Evolutionary conservation across 2,329 filamentous ascomycete genomes (phyloP), one percentile per base, ranked within the genome.

Genomic region (Fusarium oxysporum): DNA sequence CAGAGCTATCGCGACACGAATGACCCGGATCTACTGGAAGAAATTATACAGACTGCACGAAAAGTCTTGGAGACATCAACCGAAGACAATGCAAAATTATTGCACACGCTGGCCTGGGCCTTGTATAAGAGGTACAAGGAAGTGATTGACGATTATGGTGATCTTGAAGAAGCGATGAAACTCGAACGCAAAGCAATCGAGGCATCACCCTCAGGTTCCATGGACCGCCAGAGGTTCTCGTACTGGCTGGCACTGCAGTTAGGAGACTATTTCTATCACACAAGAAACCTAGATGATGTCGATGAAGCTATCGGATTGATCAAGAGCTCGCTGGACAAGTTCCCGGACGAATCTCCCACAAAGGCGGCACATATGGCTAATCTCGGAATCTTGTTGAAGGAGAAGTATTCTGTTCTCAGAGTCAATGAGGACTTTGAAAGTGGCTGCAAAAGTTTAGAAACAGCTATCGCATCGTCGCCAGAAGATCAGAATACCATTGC

Each of bases 81-180:
- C n/a, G 2, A 56, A 56, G 17, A 16, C 3, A 28, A 33, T 16
- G 6, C 30, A 0, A n/a, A 43, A 8, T 9, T 33, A n/a, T 11
- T 50, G 2, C 61, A 63, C 16, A 28, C 30, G 2, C 55, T 63
- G 4, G 61, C 61, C 7, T 61, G 61, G 61, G 12, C 55, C 2
- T 5, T 50, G 3, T 63, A 43, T 6, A 14, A 16, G 28, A 21
- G 28, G 6, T 64, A 64, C 3, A 61, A 50, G 25, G 16, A 58
- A 0, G 4, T 8, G 0, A 8, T 50, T 2, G 43, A 17, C 2
- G 3, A 5, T 4, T 12, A 17, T 14, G 21, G 17, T 1, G 32
- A 14, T 10, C 25, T 63, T 6, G 12, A 44, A 9, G 37, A 61
- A 17, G 37, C 55, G 3, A 19, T 23, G 0, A 25, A 14, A 0